Base-by-base conservation (phyloP, 208 protist species). In the Leishmania major region DNA sequence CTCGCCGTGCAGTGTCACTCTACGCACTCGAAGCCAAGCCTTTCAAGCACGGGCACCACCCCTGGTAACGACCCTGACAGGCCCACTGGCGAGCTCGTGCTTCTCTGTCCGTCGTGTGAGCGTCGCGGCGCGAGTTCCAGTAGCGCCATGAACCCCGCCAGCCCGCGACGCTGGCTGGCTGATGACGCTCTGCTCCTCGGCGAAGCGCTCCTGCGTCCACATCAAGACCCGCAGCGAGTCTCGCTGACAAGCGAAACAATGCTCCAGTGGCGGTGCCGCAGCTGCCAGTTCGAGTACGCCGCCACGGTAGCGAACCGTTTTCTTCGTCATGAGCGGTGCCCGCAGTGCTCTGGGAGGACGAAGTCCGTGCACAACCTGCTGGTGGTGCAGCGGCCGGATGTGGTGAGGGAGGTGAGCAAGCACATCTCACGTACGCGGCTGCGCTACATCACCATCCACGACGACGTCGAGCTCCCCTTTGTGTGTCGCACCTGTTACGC, bases 401-500 rank as follows among this genome's bases (percentile, higher is more conserved):
- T 97, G 15, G 64, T 92, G 67, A 69, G 60, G n/a, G 94, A 97
- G 80, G 85, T 95, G 15, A 89, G 87, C 71, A 81, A 81, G 49
- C 86, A 83, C 31, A 85, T 97, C 66, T 87, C 87, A 4, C 81
- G 86, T 25, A 85, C 85, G 2, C 78, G 79, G 69, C 67, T 97
- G 43, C 75, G 81, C 55, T 73, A 89, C 74, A 71, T 95, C 40
- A 97, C 91, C 5, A 84, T 95, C 49, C 85, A 91, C 78, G 88
- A 91, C 67, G 84, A 93, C 71, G 80, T 87, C 49, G 85, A 92
- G 77, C 75, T 93, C 40, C 77, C 91, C 22, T 95, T 97, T 88
- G 92, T 97, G 45, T 97, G 94, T 76, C 88, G 91, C 25, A 90
- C 64, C 69, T 97, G 94, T 66, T 84, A 93, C 37, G 88, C 89